Evolutionary conservation across 768 basidiomycete species (phyloP), one percentile per base, ranked within the genome.

Genomic region (Suillus alpinus): DNA sequence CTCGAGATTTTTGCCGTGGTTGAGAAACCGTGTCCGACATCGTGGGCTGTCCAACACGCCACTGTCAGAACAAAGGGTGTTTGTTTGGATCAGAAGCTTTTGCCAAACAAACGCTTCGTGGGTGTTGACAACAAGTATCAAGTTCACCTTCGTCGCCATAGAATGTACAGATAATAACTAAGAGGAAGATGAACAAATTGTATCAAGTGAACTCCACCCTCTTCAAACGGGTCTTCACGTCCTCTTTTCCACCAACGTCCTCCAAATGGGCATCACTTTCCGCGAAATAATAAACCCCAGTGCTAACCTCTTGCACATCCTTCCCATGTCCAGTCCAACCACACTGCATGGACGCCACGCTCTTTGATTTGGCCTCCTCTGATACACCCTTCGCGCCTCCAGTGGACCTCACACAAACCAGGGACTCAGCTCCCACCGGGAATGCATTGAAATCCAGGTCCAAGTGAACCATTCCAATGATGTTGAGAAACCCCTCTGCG

Each of bases 391-490:
- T 13, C 14, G n/a, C n/a, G 26, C 29, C 56, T 41, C 31, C 62
- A 16, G 13, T 51, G 37, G 46, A 62, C 52, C 61, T 65, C 59
- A 60, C 66, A 31, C 66, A 32, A 40, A 62, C 46, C 47, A 61
- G 26, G 39, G 8, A 26, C 18, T 5, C 51, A 18, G 6, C 61
- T 32, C 58, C 63, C 6, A 63, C 26, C 0, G 69, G 71, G 26
- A 78, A 66, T n/a, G 64, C 59, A 4, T 63, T 63, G 61, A 80
- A 80, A 58, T 80, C 72, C 37, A 81, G 65, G 46, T 67, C 73
- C 7, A 81, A 53, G 59, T 81, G 81, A 18, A 73, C 72, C 56
- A 83, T 73, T 47, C 68, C 69, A 10, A 71, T 18, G 13, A 80
- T 68, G 12, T 71, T 66, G 23, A 79, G 23, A 23, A 75, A 65